These are phyloP conservation scores for Hypoxylon sp. DNA, from an alignment of 2,329 filamentous ascomycete genomes.

Conservation along the genomic window DNA sequence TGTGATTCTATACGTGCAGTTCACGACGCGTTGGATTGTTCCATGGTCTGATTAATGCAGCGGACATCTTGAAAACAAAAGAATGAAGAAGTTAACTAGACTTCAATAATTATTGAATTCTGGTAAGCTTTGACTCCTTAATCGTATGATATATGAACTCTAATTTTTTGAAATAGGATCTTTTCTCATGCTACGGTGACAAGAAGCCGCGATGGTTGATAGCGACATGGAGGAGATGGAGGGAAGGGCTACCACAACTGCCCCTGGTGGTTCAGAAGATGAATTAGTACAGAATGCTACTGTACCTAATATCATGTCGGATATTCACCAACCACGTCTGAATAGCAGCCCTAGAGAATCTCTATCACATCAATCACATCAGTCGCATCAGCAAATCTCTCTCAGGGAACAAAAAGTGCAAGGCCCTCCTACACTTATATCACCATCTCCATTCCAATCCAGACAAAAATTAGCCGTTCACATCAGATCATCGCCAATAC, in stretches of 20 bases:
- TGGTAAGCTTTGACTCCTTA: background rate
- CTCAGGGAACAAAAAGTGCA: conserved; percentile 11
- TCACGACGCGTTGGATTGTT: conserved; percentile 21
- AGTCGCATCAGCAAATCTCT: conserved; percentile 15
- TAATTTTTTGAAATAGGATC: conserved; percentile 7
- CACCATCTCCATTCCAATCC: conserved; percentile 23
- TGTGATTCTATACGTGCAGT: conserved; percentile 17
- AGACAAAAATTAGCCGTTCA: conserved; percentile 48
- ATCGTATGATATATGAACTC: background rate
- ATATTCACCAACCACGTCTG: conserved; percentile 31
- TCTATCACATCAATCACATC: conserved; percentile 18
- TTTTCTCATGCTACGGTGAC: conserved; percentile 21
- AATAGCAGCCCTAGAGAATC: conserved; percentile 7
- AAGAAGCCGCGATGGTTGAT: conserved; percentile 19
- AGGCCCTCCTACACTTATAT: conserved; percentile 19
- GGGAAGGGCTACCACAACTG: conserved; percentile 2
- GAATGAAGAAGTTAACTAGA: background rate
- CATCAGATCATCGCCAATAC: conserved; percentile 47
- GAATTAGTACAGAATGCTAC: conserved; percentile 15
- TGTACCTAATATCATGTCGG: conserved; percentile 32
- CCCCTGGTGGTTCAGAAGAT: conserved; percentile 2
- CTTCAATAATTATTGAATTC: background rate
- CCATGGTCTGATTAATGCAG: background rate
- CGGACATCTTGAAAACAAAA: conserved; percentile 9
- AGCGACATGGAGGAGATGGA: conserved; percentile 12